phyloP scores from a whole-genome alignment of 1,284 basidiomycete species.

The Cryptococcus sp. region DNA sequence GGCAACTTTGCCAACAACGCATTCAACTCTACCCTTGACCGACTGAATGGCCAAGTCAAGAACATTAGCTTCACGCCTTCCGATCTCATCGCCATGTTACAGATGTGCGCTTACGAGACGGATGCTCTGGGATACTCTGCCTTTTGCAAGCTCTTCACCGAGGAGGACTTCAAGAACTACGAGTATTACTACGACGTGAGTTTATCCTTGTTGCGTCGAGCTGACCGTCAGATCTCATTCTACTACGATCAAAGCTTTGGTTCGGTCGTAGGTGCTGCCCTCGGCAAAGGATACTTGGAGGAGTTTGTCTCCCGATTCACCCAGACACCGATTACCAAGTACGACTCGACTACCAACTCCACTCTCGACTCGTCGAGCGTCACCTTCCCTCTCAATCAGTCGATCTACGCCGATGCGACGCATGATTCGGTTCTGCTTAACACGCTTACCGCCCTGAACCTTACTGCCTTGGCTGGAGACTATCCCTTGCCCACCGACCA shows the following conservation, averaged over 20 bases:
- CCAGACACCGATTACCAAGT: conserved; percentile 59
- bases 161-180: conserved; percentile 80
- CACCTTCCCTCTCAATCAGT: conserved; percentile 74
- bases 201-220: conserved; percentile 48
- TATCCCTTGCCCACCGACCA: conserved; percentile 23
- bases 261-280: conserved; percentile 67
- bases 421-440: conserved; percentile 66
- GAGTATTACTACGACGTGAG: conserved; percentile 49
- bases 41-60: conserved; percentile 11
- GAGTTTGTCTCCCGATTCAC: conserved; percentile 74
- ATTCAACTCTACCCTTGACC: conserved; percentile 12
- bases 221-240: conserved; percentile 53
- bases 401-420: conserved; percentile 57
- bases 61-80: conserved; percentile 22
- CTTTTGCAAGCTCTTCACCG: conserved; percentile 83
- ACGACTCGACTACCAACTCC: conserved; percentile 71
- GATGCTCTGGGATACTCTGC: conserved; percentile 82
- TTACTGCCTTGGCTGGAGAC: conserved; percentile 49
- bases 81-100: conserved; percentile 37
- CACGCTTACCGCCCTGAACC: conserved; percentile 66
- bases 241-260: conserved; percentile 76
- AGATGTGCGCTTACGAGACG: conserved; percentile 76
- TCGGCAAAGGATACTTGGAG: conserved; percentile 79
- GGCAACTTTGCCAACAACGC: conserved; percentile 62
- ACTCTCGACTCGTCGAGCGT: conserved; percentile 64